Evolutionary conservation across 306 rosid genomes (phyloP), one percentile per base, ranked within the genome.

Genomic region (Gastrolobium villosum): DNA sequence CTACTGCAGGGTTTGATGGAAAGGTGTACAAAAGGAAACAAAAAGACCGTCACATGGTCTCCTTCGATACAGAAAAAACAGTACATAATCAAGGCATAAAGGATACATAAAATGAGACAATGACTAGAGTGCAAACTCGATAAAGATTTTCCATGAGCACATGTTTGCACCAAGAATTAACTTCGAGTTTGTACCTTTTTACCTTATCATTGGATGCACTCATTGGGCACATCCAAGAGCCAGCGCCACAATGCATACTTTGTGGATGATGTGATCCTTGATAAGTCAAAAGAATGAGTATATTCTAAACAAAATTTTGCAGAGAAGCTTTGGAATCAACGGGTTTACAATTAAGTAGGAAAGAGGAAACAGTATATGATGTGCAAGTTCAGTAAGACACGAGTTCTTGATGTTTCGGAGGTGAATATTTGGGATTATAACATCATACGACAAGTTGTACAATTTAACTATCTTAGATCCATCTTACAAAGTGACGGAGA

Each of bases 271-370:
- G 14, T n/a, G 26, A 57, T 53, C 10, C 32, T 53, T 2, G 13
- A 54, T 54, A 36, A 61, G 45, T 43, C 45, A 4, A 28, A 10
- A 31, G 13, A 50, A 50, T 14, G 40, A 26, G 28, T 41, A 40
- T 48, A 39, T 53, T 15, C 4, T 37, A 70, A 36, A 53, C 10
- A 20, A 14, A n/a, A 37, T 36, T 70, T 20, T 53, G 32, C 62
- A 32, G 39, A 72, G 37, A 57, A 71, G 43, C 54, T 55, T 40
- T 72, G 11, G 54, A 55, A 28, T 55, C 10, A 40, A 56, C 9
- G 36, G 66, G 5, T 10, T 40, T 72, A 40, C 66, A 41, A 20
- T 50, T 32, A 35, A 59, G 30, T 34, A 44, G 44, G 14, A 60
- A 10, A 11, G 3, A 11, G 44, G 10, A 34, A 34, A 31, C 1